Base-by-base conservation (phyloP, 768 basidiomycete genomes). In the Russula vinacea region DNA sequence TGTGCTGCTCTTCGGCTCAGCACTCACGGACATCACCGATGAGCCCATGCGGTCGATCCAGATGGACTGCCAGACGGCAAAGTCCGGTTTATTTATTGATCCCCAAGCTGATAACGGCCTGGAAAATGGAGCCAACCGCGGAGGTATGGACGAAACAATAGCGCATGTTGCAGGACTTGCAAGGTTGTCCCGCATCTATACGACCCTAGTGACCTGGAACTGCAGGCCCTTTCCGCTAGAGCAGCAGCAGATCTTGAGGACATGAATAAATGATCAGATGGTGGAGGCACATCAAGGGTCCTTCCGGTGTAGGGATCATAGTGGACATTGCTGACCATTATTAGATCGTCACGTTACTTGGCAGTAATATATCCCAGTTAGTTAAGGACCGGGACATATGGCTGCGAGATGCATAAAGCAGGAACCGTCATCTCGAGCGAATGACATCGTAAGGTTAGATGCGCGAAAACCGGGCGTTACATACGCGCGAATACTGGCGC, bases 401-500 rank as follows among this genome's bases (percentile, higher is more conserved):
- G 16, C 26, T 42, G 49, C 16, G 29, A 58, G 32, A 62, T 39
- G 22, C 47, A 24, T 53, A 37, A 55, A 47, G 45, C 26, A 49
- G 29, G 58, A 64, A 65, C 58, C 47, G 17, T 26, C 39, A 40
- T 32, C 14, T 56, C 19, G 47, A 39, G 54, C 42, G 45, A 26
- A 56, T 60, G 53, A 50, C 45, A 29, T 45, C 33, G 7, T 9
- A 26, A 56, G 8, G n/a, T 33, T 58, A 35, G 5, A 44, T 42
- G 54, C 49, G 54, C 40, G 55, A 42, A 61, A 32, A 45, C 3
- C 49, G 59, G 60, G 24, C 17, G 56, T 61, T 61, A 65, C 59
- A 57, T 61, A 64, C 44, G 22, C 29, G 26, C 29, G 56, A 45
- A 29, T 45, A 55, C n/a, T 35, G 22, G 45, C 17, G 40, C 22